Percentiles rank a stretch among this genome's conserved stretches.
These are phyloP conservation scores for Aspergillus hiratsukae DNA, from an alignment of 2,329 filamentous ascomycete species.

Conservation along the genomic window DNA sequence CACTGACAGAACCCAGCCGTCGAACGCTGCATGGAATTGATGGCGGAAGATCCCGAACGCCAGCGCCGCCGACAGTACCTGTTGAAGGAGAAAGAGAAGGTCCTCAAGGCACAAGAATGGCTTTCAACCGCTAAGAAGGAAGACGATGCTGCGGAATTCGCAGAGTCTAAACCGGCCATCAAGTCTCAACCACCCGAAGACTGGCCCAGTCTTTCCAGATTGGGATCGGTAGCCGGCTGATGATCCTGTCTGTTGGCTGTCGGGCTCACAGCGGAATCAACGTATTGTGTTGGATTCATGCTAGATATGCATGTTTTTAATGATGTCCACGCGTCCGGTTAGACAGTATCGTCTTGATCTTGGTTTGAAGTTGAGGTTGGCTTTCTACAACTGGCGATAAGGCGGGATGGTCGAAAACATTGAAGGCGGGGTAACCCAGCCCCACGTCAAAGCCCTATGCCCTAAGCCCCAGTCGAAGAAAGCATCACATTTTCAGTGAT, in stretches of 20 bases:
- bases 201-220: background rate
- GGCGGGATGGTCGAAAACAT: background rate
- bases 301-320: background rate
- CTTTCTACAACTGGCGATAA: background rate
- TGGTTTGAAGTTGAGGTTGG: background rate
- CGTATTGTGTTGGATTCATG: background rate
- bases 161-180: slow-evolving; percentile 2
- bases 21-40: slow-evolving; percentile 32
- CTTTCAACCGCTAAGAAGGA: slow-evolving; percentile 16
- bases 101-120: slow-evolving; percentile 32
- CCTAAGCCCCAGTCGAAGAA: slow-evolving; percentile 25
- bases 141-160: slow-evolving; percentile 6
- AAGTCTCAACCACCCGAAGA: slow-evolving; percentile 11
- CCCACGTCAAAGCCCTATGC: slow-evolving; percentile 31
- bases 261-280: too few relatives aligned
- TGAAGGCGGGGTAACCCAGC: slow-evolving; percentile 22
- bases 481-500: background rate
- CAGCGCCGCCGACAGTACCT: slow-evolving; percentile 28
- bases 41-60: slow-evolving; percentile 35
- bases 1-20: slow-evolving; percentile 19
- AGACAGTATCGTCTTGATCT: background rate
- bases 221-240: background rate
- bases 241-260: background rate
- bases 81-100: slow-evolving; percentile 29
- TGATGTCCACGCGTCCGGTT: background rate